These are phyloP conservation scores for Tanacetum coccineum DNA, from an alignment of 129 eudicot genomes.

Conservation along the genomic window DNA sequence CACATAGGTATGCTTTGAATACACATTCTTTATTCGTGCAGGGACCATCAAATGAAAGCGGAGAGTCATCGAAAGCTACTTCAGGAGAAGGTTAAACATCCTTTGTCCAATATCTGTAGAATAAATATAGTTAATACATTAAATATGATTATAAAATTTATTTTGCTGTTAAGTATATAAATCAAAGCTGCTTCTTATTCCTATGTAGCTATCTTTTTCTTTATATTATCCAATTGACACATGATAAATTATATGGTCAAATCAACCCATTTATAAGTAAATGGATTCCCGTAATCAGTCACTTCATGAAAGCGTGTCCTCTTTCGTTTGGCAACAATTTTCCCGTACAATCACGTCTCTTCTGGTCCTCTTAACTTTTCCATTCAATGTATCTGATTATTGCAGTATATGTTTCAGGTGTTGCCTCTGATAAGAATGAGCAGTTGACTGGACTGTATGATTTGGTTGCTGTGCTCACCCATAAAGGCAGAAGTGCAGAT, in stretches of 20 bases:
- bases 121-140: background rate
- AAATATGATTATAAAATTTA: background rate
- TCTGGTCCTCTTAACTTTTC: background rate
- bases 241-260: too few species aligned
- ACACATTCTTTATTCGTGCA: conserved; percentile 30
- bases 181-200: background rate
- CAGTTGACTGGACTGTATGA: conserved; percentile 91
- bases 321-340: background rate
- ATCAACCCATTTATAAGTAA: too few species aligned
- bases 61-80: conserved; percentile 59
- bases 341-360: background rate
- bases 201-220: too few species aligned
- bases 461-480: conserved; percentile 92
- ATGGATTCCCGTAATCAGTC: background rate
- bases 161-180: background rate
- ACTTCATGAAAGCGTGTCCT: background rate
- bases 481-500: conserved; percentile 99
- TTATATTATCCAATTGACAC: too few species aligned
- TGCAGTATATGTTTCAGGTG: conserved; percentile 36
- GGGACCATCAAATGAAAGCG: conserved; percentile 70
- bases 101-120: background rate
- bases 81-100: conserved; percentile 58
- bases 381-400: background rate
- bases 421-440: conserved; percentile 48
- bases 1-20: conserved; percentile 5